phyloP scores from a whole-genome alignment of 257 asterid genomes.

The Scutellaria barbata region DNA sequence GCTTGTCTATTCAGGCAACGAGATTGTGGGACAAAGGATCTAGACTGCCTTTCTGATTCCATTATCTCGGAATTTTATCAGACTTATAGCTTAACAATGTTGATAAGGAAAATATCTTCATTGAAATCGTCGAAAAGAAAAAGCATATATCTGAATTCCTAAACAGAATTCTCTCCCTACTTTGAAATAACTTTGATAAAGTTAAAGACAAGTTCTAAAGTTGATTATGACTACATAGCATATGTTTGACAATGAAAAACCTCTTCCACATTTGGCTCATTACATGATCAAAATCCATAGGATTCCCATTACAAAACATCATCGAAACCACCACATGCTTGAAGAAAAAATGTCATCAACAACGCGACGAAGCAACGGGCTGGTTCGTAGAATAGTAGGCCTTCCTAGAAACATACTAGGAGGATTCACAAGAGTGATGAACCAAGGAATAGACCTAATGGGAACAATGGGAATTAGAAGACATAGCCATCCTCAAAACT shows the following conservation, averaged over 20 bases:
- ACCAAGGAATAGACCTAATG: conserved; percentile 64
- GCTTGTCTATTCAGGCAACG: not conserved
- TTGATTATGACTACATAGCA: conserved; percentile 34
- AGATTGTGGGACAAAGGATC: too few relatives aligned
- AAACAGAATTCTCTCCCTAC: conserved; percentile 28
- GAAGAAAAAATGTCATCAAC: conserved; percentile 43
- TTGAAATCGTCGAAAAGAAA: conserved; percentile 27
- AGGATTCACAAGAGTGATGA: conserved; percentile 65
- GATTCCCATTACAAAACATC: conserved; percentile 35
- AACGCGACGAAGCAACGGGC: conserved; percentile 39
- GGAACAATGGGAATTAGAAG: conserved; percentile 43
- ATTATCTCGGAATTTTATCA: not conserved
- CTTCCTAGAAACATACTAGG: conserved; percentile 69
- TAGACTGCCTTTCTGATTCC: not conserved
- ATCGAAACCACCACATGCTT: conserved; percentile 3
- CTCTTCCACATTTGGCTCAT: conserved; percentile 38
- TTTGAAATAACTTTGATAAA: conserved; percentile 37
- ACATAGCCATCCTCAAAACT: conserved; percentile 44
- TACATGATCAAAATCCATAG: conserved; percentile 32
- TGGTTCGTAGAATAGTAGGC: conserved; percentile 62
- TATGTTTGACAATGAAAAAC: conserved; percentile 40
- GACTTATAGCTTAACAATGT: conserved; percentile 13
- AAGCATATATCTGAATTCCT: conserved; percentile 20
- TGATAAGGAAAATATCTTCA: conserved; percentile 29
- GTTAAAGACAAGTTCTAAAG: conserved; percentile 36